A percentile compares a stretch with the other conserved stretches of the same genome.
These are phyloP conservation scores for Magnaporthales sp. DNA, from an alignment of 2,329 filamentous ascomycete genomes.

Conservation along the genomic window DNA sequence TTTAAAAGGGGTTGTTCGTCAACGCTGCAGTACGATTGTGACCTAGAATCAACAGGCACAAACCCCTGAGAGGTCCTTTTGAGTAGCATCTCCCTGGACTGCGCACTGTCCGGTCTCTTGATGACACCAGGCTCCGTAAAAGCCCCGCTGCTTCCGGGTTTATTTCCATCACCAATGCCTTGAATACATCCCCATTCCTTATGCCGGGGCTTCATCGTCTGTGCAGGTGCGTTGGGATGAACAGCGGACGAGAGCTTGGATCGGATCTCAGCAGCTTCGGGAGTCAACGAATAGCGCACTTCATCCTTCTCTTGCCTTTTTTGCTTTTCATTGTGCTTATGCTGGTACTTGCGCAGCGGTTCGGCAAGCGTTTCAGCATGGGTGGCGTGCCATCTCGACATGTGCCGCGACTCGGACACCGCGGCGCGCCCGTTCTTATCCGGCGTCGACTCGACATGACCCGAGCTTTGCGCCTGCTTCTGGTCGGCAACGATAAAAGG, in stretches of 20 bases:
- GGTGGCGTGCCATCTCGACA: not conserved
- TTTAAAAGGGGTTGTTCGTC: not conserved
- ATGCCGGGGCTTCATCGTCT: not conserved
- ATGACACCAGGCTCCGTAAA: not conserved
- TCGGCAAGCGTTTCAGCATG: not conserved
- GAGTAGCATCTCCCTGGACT: not conserved
- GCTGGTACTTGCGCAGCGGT: not conserved
- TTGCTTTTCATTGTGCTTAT: not conserved
- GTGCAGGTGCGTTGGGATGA: not conserved
- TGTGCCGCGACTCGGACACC: not conserved
- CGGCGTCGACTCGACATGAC: not conserved
- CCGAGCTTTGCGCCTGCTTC: not conserved
- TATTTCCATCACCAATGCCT: not conserved
- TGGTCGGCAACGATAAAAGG: conserved; percentile 17
- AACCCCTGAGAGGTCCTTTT: not conserved
- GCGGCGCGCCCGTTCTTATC: not conserved
- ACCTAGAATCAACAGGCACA: not conserved
- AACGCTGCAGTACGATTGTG: not conserved
- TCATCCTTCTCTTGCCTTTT: not conserved
- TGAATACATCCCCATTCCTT: not conserved
- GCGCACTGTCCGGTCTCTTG: not conserved
- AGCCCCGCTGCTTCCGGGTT: not conserved
- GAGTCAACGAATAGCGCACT: not conserved
- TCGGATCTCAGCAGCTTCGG: not conserved
- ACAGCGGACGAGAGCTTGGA: not conserved